Base-by-base conservation (phyloP, 2,329 filamentous ascomycete genomes). In the Botrytis elliptica region DNA sequence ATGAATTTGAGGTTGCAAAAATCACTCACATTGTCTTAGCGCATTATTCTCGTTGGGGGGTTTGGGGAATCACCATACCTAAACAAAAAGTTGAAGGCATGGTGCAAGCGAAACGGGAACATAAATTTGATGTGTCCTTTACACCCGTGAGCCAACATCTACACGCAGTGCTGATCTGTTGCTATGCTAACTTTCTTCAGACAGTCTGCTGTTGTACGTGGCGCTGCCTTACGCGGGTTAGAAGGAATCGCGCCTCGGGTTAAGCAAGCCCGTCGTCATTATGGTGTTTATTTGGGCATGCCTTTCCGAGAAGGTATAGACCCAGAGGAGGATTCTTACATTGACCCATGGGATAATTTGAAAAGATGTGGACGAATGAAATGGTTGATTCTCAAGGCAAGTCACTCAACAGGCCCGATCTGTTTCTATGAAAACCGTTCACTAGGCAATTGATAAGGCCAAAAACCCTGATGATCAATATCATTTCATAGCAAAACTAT, bases 61-160 rank as follows among this genome's bases (percentile, higher is more conserved):
- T 75, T 77, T 36, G 75, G 36, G 6, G 76, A 78, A 29, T 78
- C 77, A 0, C 33, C 69, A 22, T 76, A 77, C 38, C 77, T 79
- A 10, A 63, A 76, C 20, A 72, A 75, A 16, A 38, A n/a, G 29
- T 25, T 79, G 29, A 65, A 52, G 63, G 18, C 69, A 1, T 79
- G 78, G 77, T 78, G 78, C 63, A 20, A 2, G 5, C 3, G 25
- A 12, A 75, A 78, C 74, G 78, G 77, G 0, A 55, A 73, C n/a
- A 78, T 77, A 7, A 75, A 29, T 29, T 66, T 78, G 55, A 59
- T 79, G 33, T 60, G 77, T 5, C 77, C 76, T 2, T 59, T 72
- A 8, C n/a, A 78, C 38, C 76, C 76, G 76, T 74, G 71, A 75
- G 75, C 59, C 74, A 71, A 62, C 64, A 74, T 46, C 3, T 2